Evolutionary conservation across 2,329 filamentous ascomycete genomes (phyloP), one percentile per base, ranked within the genome.

Genomic region (Akanthomyces dipterigenus): DNA sequence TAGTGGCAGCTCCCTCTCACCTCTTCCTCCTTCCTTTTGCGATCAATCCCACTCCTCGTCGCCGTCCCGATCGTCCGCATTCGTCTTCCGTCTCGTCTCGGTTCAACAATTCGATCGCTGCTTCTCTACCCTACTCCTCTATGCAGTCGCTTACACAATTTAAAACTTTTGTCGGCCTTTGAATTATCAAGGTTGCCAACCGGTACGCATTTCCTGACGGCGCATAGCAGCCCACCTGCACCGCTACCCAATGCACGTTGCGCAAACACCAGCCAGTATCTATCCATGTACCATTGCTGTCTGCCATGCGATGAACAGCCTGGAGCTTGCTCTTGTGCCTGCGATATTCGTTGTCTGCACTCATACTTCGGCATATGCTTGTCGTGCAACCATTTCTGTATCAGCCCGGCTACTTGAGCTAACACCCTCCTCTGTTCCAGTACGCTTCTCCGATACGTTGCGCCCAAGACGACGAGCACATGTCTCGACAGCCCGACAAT

Each of bases 401-500:
- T 24, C 31, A n/a, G 49, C 22, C 31, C 26, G 20, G 36, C n/a
- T 26, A 12, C 7, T 14, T 7, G 22, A 34, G 36, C 60, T 61
- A 56, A 56, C 57, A 54, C 38, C n/a, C 20, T 22, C 24, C 20
- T 53, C 28, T 8, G 11, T 53, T 49, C 22, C 26, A 61, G 58
- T 31, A 31, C 16, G 5, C 20, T 14, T 51, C 55, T 7, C 4
- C 61, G 40, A 49, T 34, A 50, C 28, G 24, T 24, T 55, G 55
- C 55, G 42, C 55, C 65, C 71, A 64, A 66, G 62, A 63, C 59
- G 67, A 77, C 72, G 76, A 77, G 72, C 78, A 78, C 77, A 88
- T 88, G 85, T 80, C 84, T 75, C 82, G 82, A 63, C 78, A 80
- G 69, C 75, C 80, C 67, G 82, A 82, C 77, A 83, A 87, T 77